Conservation (phyloP, 805 yeast genomes). For the Wickerhamomyces xylosicus region DNA sequence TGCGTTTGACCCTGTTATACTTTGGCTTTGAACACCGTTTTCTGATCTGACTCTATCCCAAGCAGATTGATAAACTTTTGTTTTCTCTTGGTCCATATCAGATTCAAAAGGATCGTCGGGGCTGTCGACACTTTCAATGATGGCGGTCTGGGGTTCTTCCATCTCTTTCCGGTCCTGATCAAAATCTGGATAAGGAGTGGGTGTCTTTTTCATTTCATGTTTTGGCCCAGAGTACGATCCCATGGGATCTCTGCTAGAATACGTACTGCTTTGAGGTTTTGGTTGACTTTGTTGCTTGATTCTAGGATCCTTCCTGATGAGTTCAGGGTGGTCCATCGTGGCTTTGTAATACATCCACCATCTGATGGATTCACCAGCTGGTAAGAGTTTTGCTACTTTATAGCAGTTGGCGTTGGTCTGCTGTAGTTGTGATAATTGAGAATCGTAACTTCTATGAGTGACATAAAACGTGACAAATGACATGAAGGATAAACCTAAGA, state of each 20-base stretch:
- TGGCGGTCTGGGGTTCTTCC: slow-evolving; percentile 2
- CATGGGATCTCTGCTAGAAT: slow-evolving; percentile 28
- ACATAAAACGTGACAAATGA: slow-evolving; percentile 23
- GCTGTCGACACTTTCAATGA: too few relatives aligned
- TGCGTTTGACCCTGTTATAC: slow-evolving; percentile 9
- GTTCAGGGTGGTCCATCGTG: slow-evolving; percentile 40
- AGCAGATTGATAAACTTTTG: slow-evolving; percentile 17
- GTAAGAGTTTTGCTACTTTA: slow-evolving; percentile 18
- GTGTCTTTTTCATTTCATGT: slow-evolving; percentile 12
- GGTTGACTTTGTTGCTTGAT: slow-evolving; percentile 20
- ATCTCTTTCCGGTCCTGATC: slow-evolving; percentile 2
- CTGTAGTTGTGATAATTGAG: slow-evolving; percentile 22
- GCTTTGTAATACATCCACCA: slow-evolving; percentile 45
- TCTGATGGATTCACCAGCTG: slow-evolving; percentile 24
- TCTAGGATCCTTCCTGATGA: slow-evolving; percentile 47
- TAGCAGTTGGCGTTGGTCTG: slow-evolving; percentile 21
- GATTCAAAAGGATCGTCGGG: slow-evolving; percentile 19
- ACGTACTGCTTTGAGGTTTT: slow-evolving; percentile 12
- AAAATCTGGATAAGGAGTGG: background rate
- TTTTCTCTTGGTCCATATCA: background rate
- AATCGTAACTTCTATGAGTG: slow-evolving; percentile 22
- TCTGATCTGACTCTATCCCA: slow-evolving; percentile 28
- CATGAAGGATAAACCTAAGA: slow-evolving; percentile 32
- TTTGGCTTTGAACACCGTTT: slow-evolving; percentile 10
- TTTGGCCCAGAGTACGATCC: slow-evolving; percentile 26